These are phyloP conservation scores for Trichoderma breve DNA, from an alignment of 2,329 filamentous ascomycete species.

Conservation along the genomic window DNA sequence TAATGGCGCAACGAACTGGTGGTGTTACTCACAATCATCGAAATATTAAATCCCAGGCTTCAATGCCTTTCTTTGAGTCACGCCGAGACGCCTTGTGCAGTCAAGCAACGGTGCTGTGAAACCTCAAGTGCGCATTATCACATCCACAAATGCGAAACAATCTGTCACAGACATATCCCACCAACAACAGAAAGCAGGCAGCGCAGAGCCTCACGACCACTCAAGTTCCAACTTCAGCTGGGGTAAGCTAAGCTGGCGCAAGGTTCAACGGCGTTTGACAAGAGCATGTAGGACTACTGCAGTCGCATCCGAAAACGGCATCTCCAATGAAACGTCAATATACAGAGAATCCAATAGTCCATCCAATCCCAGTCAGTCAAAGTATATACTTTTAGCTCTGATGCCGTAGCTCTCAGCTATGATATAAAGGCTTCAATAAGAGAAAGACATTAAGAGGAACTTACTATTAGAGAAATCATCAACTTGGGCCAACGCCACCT, in stretches of 20 bases:
- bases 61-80: background rate
- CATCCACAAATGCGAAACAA: background rate
- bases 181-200: background rate
- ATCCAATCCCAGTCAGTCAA: background rate
- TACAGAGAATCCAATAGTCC: background rate
- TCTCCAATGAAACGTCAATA: background rate
- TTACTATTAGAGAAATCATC: background rate
- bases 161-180: background rate
- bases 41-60: background rate
- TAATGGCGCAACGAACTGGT: background rate
- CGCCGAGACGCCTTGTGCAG: background rate
- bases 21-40: background rate
- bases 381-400: background rate
- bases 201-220: background rate
- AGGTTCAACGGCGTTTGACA: background rate
- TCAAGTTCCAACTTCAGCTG: background rate
- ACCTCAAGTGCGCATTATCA: background rate
- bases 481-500: background rate
- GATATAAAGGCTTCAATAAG: background rate
- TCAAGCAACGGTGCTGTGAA: background rate
- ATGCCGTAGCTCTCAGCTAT: background rate
- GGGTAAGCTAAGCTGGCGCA: background rate
- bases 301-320: background rate
- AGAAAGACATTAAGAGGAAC: background rate
- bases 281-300: background rate